These are phyloP conservation scores for Phytophthora lateralis DNA, from an alignment of 352 stramenopile species.

Conservation along the genomic window DNA sequence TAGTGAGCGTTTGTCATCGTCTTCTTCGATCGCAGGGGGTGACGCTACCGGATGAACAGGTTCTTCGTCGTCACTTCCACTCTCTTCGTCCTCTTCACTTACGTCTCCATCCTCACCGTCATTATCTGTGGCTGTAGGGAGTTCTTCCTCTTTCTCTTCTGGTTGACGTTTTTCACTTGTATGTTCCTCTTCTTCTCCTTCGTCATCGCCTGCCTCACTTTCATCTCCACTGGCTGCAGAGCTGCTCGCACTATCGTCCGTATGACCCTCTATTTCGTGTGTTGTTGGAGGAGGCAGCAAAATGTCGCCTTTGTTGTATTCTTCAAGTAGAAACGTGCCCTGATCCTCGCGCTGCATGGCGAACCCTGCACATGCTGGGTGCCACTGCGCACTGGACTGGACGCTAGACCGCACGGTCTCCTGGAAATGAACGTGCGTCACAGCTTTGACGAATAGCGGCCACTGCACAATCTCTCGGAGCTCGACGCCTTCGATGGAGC, in stretches of 20 bases:
- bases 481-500: constrained; percentile 63
- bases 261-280: constrained; percentile 80
- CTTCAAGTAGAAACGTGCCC: constrained; percentile 33
- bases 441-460: constrained; percentile 61
- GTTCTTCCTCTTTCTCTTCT: constrained; percentile 18
- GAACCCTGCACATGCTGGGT: constrained; percentile 56
- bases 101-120: constrained; percentile 24
- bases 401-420: constrained; percentile 25
- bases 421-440: constrained; percentile 57
- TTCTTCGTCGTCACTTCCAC: constrained; percentile 17
- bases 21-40: constrained; percentile 1
- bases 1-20: constrained; percentile 21
- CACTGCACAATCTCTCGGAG: constrained; percentile 53
- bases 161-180: constrained; percentile 5
- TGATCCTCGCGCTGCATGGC: constrained; percentile 49
- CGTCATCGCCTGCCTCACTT: constrained; percentile 30
- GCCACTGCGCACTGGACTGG: constrained; percentile 34
- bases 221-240: constrained; percentile 67
- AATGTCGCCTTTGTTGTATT: constrained; percentile 57
- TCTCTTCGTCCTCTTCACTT: constrained; percentile 35
- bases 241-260: constrained; percentile 74
- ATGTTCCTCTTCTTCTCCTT: constrained; percentile 9
- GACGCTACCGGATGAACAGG: constrained; percentile 14
- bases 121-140: constrained; percentile 14
- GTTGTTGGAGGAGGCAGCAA: constrained; percentile 53